These are phyloP conservation scores for Arthonia radiata DNA, from an alignment of 495 filamentous ascomycete genomes.

Conservation along the genomic window DNA sequence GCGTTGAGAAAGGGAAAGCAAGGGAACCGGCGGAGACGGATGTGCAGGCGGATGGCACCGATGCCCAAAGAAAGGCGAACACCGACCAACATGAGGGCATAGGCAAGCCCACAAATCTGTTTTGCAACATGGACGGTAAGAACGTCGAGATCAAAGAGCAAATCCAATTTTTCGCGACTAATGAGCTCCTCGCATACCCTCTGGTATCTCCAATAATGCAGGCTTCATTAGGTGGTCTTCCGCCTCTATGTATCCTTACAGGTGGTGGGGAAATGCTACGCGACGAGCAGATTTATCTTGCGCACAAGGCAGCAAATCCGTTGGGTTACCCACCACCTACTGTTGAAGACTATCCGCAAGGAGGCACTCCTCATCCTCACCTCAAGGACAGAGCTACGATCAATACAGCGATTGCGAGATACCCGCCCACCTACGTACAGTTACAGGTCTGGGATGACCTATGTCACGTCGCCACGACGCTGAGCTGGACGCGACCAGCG, in stretches of 20 bases:
- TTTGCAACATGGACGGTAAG: conserved; percentile 44
- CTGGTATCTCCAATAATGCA: conserved; percentile 74
- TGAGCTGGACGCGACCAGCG: conserved; percentile 80
- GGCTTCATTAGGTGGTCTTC: conserved; percentile 65
- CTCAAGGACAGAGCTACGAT: conserved; percentile 37
- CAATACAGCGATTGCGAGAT: conserved; percentile 30
- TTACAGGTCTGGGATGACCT: conserved; percentile 92
- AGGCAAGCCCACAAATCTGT: conserved; percentile 14
- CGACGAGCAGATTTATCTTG: conserved; percentile 86
- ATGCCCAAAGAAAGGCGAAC: too few relatives aligned
- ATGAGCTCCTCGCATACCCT: conserved; percentile 64
- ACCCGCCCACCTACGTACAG: conserved; percentile 68
- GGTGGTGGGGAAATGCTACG: conserved; percentile 73
- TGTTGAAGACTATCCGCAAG: conserved; percentile 25
- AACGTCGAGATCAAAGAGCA: conserved; percentile 60
- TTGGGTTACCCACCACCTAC: conserved; percentile 34
- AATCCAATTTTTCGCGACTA: conserved; percentile 85
- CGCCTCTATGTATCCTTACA: conserved; percentile 60
- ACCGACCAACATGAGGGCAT: conserved; percentile 1
- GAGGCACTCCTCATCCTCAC: too few relatives aligned
- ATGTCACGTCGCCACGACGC: conserved; percentile 72
- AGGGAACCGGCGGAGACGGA: too few relatives aligned
- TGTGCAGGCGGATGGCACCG: too few relatives aligned
- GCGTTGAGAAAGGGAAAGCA: too few relatives aligned
- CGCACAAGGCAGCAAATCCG: conserved; percentile 79